Evolutionary conservation across 306 rosid species (phyloP), one percentile per base, ranked within the genome.

Genomic region (Pueraria montana): DNA sequence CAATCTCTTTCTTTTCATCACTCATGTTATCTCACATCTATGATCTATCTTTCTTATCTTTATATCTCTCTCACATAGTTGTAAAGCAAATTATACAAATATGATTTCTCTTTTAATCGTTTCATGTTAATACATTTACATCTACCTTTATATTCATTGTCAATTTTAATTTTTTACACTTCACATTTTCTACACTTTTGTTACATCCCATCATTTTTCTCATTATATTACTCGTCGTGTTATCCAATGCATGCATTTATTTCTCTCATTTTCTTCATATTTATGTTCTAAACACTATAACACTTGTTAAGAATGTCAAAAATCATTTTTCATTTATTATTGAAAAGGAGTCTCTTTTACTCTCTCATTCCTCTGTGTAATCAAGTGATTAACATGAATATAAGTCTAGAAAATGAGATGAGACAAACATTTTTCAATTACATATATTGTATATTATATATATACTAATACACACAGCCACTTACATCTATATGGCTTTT

Each of bases 401-500:
- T 45, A 45, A 45, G 50, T 45, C 17, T 2, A 11, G 1, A 45
- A 49, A 49, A 16, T 49, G 20, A 55, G 1, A 8, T 55, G 27
- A 9, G 62, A 20, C 27, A 55, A 55, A 11, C 59, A 55, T 8
- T 55, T 7, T 55, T 20, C 23, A 53, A 53, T 53, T 17, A 17
- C 6, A 53, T 6, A 40, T 7, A 40, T 30, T 30, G 34, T 30
- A 30, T 30, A 40, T 40, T 8, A 40, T 40, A 43, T 10, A 48
- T 48, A 14, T 21, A 46, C n/a, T 5, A 48, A 56, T 26, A 13
- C 10, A 61, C 8, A 12, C 67, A 59, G 0, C 18, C 38, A 80
- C 93, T 91, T 84, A 94, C 97, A 58, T 91, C 91, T 14, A 94
- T 84, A 18, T 91, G 40, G 66, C 89, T 80, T 88, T 88, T 89